Conservation (phyloP, 495 filamentous ascomycete genomes). For the Aspergillus mulundensis region DNA sequence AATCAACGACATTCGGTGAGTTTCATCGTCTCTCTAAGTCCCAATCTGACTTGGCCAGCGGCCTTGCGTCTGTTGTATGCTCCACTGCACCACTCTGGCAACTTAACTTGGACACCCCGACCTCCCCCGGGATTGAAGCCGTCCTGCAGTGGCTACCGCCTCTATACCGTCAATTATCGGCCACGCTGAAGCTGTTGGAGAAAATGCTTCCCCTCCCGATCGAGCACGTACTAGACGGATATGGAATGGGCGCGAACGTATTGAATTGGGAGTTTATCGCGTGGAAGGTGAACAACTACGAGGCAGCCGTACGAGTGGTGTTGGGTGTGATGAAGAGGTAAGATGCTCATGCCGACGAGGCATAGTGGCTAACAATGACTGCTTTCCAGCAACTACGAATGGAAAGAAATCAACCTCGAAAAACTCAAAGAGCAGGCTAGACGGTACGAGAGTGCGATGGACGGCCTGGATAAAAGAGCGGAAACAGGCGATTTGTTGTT, state of each 20-base stretch:
- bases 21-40: neutral
- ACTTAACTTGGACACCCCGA: neutral
- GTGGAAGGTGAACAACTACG: neutral
- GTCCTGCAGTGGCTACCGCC: neutral
- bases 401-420: neutral
- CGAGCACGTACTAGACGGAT: neutral
- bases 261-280: neutral
- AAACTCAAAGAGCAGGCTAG: neutral
- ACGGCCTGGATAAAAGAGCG: neutral
- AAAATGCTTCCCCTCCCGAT: neutral
- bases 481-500: neutral
- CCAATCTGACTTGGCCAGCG: conserved; percentile 19
- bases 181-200: neutral
- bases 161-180: neutral
- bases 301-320: neutral
- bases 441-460: neutral
- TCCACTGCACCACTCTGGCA: neutral
- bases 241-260: neutral
- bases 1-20: neutral
- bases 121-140: neutral
- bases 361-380: neutral
- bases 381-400: neutral
- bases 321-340: neutral
- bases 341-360: no score
- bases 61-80: neutral